Evolutionary conservation across 2,329 filamentous ascomycete species (phyloP), one percentile per base, ranked within the genome.

Genomic region (Colletotrichum tabaci): DNA sequence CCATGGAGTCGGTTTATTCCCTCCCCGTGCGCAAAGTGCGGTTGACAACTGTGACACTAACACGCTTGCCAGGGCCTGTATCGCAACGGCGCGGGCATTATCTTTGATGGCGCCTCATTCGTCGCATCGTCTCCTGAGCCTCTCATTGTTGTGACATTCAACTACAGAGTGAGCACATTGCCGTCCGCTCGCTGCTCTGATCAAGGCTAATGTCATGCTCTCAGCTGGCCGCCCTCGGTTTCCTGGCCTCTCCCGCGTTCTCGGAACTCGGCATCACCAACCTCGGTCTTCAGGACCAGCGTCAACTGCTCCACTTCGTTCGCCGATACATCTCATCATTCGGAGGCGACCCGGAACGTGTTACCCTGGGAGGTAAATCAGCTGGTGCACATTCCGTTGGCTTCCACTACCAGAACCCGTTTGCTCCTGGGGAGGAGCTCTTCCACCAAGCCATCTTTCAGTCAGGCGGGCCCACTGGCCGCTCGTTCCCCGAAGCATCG

Each of bases 321-420:
- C 84, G 88, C 60, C 81, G 81, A 10, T 78, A 90, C 70, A 88
- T 90, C 62, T 74, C 78, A 2, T 76, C 81, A 2, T 90, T 91
- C 64, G 88, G 89, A 0, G 88, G 89, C 3, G 84, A 90, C 63
- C 82, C 83, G 0, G 73, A 77, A 1, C 82, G 85, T 8, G 86
- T 91, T 0, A 89, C 87, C 0, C 83, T 90, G 21, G 84, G 84
- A 67, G 89, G 89, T 0, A 86, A 88, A 71, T 87, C 84, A 12
- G 87, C 89, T 0, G 89, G 89, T 57, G 75, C 79, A 9, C 81
- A 83, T 67, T 82, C 81, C 0, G 80, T 81, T 0, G 81, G 80
- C 8, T 80, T 82, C 2, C 80, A 82, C 58, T 81, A 82, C 44
- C 82, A 82, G 44, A 80, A 82, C 61, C 82, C 81, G 50, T 83